phyloP scores from a whole-genome alignment of 2,329 filamentous ascomycete genomes.

The Diaporthe nobilis region DNA sequence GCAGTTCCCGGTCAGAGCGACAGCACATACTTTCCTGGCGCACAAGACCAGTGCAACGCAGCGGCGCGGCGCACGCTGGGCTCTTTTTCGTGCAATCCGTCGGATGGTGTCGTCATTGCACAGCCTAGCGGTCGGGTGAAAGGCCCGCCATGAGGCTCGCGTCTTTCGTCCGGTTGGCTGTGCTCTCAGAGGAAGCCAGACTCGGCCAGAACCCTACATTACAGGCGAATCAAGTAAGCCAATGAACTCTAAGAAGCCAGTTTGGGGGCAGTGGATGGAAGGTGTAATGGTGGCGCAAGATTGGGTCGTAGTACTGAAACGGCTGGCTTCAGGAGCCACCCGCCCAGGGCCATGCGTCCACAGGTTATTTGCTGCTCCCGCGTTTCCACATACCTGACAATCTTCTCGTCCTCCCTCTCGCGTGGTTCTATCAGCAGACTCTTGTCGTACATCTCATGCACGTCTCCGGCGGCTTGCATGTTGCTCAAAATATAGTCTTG shows the following conservation, averaged over 20 bases:
- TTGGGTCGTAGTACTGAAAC: conserved; percentile 31
- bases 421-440: conserved; percentile 93
- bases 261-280: background rate
- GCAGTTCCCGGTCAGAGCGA: background rate
- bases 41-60: conserved; percentile 11
- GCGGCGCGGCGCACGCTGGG: conserved; percentile 1
- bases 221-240: conserved; percentile 44
- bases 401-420: conserved; percentile 98
- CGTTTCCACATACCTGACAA: conserved; percentile 84
- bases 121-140: conserved; percentile 33
- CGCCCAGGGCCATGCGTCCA: conserved; percentile 38
- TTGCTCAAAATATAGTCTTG: conserved; percentile 98
- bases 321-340: conserved; percentile 37
- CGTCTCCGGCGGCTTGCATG: conserved; percentile 94
- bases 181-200: conserved; percentile 69
- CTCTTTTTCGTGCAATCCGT: conserved; percentile 15
- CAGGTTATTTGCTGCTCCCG: conserved; percentile 47
- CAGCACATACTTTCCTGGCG: background rate
- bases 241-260: conserved; percentile 2
- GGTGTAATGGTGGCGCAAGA: conserved; percentile 31
- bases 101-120: conserved; percentile 26
- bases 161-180: conserved; percentile 26
- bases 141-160: conserved; percentile 16
- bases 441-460: conserved; percentile 99
- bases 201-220: conserved; percentile 70